Conservation (phyloP, 805 yeast genomes). For the Hanseniaspora clermontiae region DNA sequence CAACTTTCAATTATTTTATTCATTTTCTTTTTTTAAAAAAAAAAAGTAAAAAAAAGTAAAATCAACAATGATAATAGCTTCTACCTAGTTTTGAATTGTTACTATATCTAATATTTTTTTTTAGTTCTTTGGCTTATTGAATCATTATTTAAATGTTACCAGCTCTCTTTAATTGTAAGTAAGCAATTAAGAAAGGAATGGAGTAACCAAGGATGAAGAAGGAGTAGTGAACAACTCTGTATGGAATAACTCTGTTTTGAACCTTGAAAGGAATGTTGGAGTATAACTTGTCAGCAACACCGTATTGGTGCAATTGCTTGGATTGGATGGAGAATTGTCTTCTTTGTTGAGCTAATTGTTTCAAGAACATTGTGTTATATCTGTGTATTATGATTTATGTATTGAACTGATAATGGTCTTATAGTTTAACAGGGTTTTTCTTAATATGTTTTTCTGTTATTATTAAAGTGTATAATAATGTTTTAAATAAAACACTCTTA, state of each 20-base stretch:
- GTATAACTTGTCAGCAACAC: conserved; percentile 59
- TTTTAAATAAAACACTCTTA: too few species aligned
- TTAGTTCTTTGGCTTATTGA: background rate
- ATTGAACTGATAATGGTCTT: background rate
- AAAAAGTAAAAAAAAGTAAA: too few species aligned
- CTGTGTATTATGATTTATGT: background rate
- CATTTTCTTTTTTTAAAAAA: too few species aligned
- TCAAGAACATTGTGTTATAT: conserved; percentile 8
- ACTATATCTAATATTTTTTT: background rate
- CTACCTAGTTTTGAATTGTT: background rate
- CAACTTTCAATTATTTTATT: too few species aligned
- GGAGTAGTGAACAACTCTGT: conserved; percentile 67
- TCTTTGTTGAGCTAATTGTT: conserved; percentile 14
- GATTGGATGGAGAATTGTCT: conserved; percentile 16
- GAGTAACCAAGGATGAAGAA: conserved; percentile 59
- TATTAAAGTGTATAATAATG: too few species aligned
- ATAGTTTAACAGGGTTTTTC: background rate
- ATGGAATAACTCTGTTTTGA: conserved; percentile 85
- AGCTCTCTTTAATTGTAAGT: conserved; percentile 77
- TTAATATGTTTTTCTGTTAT: too few species aligned
- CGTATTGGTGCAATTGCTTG: conserved; percentile 18
- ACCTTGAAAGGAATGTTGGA: conserved; percentile 89
- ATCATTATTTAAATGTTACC: conserved; percentile 39
- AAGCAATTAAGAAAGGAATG: conserved; percentile 66
- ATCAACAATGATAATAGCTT: background rate